Evolutionary conservation across 1,139 yeast species (phyloP).

Genomic region (Yamadazyma atlantica): DNA sequence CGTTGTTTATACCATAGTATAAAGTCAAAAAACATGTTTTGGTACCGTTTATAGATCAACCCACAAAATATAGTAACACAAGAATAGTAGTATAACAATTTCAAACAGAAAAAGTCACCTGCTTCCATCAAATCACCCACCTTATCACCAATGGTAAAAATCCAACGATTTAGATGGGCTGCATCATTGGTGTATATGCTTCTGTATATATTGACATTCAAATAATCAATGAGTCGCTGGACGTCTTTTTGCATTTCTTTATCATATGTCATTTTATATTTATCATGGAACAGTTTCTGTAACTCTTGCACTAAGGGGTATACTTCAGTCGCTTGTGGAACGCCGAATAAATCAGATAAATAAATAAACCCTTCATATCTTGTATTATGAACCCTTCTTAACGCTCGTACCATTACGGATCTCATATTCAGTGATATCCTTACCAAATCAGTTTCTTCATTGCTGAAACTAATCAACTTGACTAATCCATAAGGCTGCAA

Average conservation of each 20-base stretch:
- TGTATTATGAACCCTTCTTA: slow-evolving; percentile 5
- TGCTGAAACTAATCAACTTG: slow-evolving; percentile 17
- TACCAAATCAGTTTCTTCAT: slow-evolving; percentile 7
- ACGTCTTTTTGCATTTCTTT: too few species aligned
- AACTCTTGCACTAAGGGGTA: not conserved
- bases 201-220: slow-evolving; percentile 11
- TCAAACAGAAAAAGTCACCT: slow-evolving; percentile 22
- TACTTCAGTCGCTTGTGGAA: not conserved
- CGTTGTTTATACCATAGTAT: slow-evolving; percentile 18
- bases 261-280: not conserved
- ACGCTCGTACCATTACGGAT: not conserved
- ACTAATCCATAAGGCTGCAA: slow-evolving; percentile 28
- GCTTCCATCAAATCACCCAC: slow-evolving; percentile 16
- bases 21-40: slow-evolving; percentile 27
- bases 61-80: slow-evolving; percentile 20
- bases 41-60: slow-evolving; percentile 14
- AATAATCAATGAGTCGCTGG: not conserved
- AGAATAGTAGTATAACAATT: slow-evolving; percentile 23
- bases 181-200: slow-evolving; percentile 9
- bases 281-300: not conserved
- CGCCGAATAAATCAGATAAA: slow-evolving; percentile 1
- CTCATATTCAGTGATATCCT: slow-evolving; percentile 5
- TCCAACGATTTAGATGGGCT: slow-evolving; percentile 24
- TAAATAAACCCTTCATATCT: slow-evolving; percentile 1
- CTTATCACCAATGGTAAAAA: slow-evolving; percentile 16